A percentile compares a stretch with the other conserved stretches of the same genome.
Evolutionary conservation across 1,284 basidiomycete species (phyloP).

Genomic region (Puccinia sorghi): DNA sequence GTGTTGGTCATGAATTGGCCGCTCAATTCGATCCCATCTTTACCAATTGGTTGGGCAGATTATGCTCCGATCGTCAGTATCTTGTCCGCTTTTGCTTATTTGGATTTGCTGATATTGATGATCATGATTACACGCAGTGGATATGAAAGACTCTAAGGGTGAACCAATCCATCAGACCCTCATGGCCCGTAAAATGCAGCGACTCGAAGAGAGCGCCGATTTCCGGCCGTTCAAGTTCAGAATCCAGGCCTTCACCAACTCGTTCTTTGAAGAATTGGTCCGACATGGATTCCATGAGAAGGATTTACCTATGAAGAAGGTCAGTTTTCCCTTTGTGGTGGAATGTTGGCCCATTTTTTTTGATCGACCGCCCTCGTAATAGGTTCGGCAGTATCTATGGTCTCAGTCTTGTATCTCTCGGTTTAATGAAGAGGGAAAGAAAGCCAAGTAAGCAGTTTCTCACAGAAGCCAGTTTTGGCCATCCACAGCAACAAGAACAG

Average conservation of each 20-base stretch:
- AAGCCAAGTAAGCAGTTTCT: slow-evolving; percentile 69
- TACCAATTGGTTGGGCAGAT: slow-evolving; percentile 79
- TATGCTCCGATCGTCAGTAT: slow-evolving; percentile 83
- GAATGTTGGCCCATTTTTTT: not conserved
- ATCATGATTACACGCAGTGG: slow-evolving; percentile 65
- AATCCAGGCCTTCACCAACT: slow-evolving; percentile 97
- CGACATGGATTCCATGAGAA: slow-evolving; percentile 62
- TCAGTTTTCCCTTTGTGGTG: not conserved
- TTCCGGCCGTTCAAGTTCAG: slow-evolving; percentile 99
- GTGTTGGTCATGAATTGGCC: slow-evolving; percentile 68
- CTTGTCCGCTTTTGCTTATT: slow-evolving; percentile 31
- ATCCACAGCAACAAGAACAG: not conserved
- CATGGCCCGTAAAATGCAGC: slow-evolving; percentile 94
- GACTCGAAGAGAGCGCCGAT: slow-evolving; percentile 89
- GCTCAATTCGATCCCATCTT: slow-evolving; percentile 84
- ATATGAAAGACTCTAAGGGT: slow-evolving; percentile 87
- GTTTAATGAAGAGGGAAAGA: slow-evolving; percentile 98
- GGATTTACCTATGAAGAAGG: slow-evolving; percentile 62
- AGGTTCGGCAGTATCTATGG: slow-evolving; percentile 98
- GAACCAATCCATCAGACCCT: slow-evolving; percentile 97
- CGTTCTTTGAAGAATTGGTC: slow-evolving; percentile 84
- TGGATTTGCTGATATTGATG: slow-evolving; percentile 17
- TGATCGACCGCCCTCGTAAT: slow-evolving; percentile 31
- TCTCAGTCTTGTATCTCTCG: slow-evolving; percentile 85
- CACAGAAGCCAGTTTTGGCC: not conserved